Base-by-base conservation (phyloP, 129 eudicot species). In the Lactuca sativa region DNA sequence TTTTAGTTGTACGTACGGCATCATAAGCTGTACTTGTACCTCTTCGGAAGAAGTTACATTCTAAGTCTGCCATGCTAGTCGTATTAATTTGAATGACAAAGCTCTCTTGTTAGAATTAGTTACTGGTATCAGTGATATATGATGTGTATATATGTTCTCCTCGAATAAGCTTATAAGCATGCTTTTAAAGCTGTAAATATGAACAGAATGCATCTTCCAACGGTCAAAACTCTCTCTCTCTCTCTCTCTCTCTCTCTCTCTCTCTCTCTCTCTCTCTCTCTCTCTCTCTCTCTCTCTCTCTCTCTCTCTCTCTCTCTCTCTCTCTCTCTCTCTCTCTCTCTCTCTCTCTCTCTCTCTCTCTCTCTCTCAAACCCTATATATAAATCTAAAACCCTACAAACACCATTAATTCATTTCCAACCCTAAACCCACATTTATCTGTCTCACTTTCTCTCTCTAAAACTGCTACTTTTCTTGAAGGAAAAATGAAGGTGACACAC, bases 401-500 rank as follows among this genome's bases (percentile, higher is more conserved):
- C 43, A 55, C 15, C 58, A 47, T n/a, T n/a, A n/a, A n/a, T 34
- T 67, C 7, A 9, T 3, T 36, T 67, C 53, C 25, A 60, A 40
- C 70, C 51, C 56, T 18, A 51, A 4, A 44, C 32, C 49, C 56
- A 5, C 34, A 40, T 14, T 58, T 58, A 7, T 4, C 48, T 14
- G 33, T 3, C 12, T 9, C 41, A 3, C 67, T 63, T 8, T 36
- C 33, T 51, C 51, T 15, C 25, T 59, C 51, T 66, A 11, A 64
- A 58, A 58, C 5, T 7, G 25, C 38, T 25, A 7, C 5, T 11
- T 21, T 0, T 56, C 72, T 44, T 11, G 60, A 9, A 7, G 18
- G 16, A 30, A 9, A 65, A 56, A 17, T 88, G 91, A 80, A 88
- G 83, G 70, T 83, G 6, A 80, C 72, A 7, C 70, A 81, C 81